A percentile compares a stretch with the other conserved stretches of the same genome.
These are phyloP conservation scores for Leccinum olivaceopallidum DNA, from an alignment of 768 basidiomycete genomes.

Conservation along the genomic window DNA sequence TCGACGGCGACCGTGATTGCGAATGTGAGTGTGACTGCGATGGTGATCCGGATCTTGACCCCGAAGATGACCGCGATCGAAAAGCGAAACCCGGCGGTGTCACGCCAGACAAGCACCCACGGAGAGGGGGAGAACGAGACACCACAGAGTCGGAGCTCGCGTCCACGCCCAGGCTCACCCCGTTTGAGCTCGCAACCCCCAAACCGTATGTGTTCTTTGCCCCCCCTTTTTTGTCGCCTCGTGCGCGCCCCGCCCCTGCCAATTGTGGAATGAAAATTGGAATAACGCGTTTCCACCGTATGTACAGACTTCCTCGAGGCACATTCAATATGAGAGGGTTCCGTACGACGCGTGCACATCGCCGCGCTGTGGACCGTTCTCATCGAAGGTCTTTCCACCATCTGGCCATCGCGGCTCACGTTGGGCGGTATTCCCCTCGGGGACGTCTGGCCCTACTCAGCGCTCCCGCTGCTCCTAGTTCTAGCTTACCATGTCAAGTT, in stretches of 20 bases:
- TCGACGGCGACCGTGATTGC: slow-evolving; percentile 12
- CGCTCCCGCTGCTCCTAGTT: slow-evolving; percentile 32
- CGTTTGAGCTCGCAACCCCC: not conserved
- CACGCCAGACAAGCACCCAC: not conserved
- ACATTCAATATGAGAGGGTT: slow-evolving; percentile 46
- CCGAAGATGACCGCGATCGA: slow-evolving; percentile 8
- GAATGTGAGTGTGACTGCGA: slow-evolving; percentile 3
- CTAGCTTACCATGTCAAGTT: slow-evolving; percentile 32
- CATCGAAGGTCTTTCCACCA: slow-evolving; percentile 77
- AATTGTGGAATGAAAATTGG: not conserved
- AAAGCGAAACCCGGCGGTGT: not conserved
- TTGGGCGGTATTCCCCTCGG: slow-evolving; percentile 76
- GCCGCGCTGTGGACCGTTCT: slow-evolving; percentile 79
- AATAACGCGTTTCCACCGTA: slow-evolving; percentile 1
- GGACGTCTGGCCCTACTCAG: slow-evolving; percentile 90
- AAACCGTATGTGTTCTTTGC: not conserved
- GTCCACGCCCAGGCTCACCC: not conserved
- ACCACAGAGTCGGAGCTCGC: not conserved
- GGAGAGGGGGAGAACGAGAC: not conserved
- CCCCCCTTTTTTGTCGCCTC: not conserved
- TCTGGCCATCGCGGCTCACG: slow-evolving; percentile 82
- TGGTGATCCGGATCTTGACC: not conserved
- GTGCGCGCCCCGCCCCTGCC: not conserved
- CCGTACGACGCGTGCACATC: slow-evolving; percentile 59
- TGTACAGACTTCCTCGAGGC: slow-evolving; percentile 64